Evolutionary conservation across 2,329 filamentous ascomycete species (phyloP).

Genomic region (Colletotrichum zoysiae): DNA sequence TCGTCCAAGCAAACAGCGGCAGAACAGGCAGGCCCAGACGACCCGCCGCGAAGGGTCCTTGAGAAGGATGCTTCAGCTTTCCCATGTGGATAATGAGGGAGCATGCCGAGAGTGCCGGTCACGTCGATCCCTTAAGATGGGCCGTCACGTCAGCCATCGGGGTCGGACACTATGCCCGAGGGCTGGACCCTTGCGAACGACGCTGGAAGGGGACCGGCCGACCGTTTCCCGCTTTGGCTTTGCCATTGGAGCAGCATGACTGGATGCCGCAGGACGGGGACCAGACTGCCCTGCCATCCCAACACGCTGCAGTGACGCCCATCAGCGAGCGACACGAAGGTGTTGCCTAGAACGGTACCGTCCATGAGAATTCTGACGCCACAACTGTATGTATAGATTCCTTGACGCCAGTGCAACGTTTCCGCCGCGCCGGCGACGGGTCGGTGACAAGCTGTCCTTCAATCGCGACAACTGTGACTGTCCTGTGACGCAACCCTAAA

Average conservation of each 20-base stretch:
- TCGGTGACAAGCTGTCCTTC: constrained; percentile 26
- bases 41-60: background rate
- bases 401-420: constrained; percentile 27
- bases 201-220: no score
- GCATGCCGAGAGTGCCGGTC: constrained; percentile 12
- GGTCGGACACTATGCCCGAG: constrained; percentile 6
- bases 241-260: constrained; percentile 17
- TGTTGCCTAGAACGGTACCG: constrained; percentile 21
- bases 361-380: constrained; percentile 34
- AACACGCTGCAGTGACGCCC: constrained; percentile 24
- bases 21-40: background rate
- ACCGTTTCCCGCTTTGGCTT: constrained; percentile 19
- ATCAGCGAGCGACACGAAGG: constrained; percentile 19
- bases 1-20: constrained; percentile 12
- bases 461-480: constrained; percentile 14
- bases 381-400: constrained; percentile 16
- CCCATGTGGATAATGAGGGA: background rate
- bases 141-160: constrained; percentile 5
- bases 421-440: constrained; percentile 25
- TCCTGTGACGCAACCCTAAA: constrained; percentile 12
- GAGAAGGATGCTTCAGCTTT: constrained; percentile 1
- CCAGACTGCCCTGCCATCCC: constrained; percentile 35
- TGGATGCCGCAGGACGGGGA: background rate
- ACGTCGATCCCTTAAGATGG: constrained; percentile 8
- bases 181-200: constrained; percentile 15